These are phyloP conservation scores for Laburnicola sp. DNA, from an alignment of 2,329 filamentous ascomycete species.

Conservation along the genomic window DNA sequence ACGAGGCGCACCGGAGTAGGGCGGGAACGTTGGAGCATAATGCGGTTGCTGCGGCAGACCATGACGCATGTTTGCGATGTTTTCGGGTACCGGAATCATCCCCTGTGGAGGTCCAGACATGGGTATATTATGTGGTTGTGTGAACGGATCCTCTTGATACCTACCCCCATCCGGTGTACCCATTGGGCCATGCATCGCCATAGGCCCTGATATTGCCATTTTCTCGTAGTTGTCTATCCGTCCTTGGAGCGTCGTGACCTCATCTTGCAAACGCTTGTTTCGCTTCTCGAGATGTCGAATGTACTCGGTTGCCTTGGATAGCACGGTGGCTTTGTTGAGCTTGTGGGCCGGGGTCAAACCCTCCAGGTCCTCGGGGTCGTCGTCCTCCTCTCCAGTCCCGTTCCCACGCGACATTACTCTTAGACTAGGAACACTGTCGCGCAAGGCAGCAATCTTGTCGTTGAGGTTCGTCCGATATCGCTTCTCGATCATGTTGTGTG, in stretches of 20 bases:
- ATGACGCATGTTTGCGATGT: conserved; percentile 46
- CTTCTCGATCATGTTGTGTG: conserved; percentile 98
- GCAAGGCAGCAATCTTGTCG: conserved; percentile 90
- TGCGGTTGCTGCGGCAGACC: conserved; percentile 43
- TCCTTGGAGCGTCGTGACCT: conserved; percentile 77
- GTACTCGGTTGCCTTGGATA: conserved; percentile 95
- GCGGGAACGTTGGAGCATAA: conserved; percentile 43
- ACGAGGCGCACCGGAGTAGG: conserved; percentile 32
- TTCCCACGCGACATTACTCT: conserved; percentile 71
- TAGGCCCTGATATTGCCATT: conserved; percentile 63
- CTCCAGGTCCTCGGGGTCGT: conserved; percentile 77
- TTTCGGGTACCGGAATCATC: conserved; percentile 49
- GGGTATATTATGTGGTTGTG: conserved; percentile 26
- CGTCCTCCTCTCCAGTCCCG: conserved; percentile 65
- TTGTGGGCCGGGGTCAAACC: conserved; percentile 80
- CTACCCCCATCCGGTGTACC: conserved; percentile 41
- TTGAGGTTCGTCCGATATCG: conserved; percentile 94
- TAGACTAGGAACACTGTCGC: conserved; percentile 89
- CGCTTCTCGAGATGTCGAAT: conserved; percentile 92
- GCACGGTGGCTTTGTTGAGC: conserved; percentile 94
- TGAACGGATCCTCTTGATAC: conserved; percentile 45
- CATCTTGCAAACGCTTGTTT: conserved; percentile 78
- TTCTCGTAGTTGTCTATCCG: conserved; percentile 69
- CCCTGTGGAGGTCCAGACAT: conserved; percentile 43
- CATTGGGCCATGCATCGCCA: conserved; percentile 39